These are phyloP conservation scores for Myxozyma melibiosi DNA, from an alignment of 805 yeast species.

Conservation along the genomic window DNA sequence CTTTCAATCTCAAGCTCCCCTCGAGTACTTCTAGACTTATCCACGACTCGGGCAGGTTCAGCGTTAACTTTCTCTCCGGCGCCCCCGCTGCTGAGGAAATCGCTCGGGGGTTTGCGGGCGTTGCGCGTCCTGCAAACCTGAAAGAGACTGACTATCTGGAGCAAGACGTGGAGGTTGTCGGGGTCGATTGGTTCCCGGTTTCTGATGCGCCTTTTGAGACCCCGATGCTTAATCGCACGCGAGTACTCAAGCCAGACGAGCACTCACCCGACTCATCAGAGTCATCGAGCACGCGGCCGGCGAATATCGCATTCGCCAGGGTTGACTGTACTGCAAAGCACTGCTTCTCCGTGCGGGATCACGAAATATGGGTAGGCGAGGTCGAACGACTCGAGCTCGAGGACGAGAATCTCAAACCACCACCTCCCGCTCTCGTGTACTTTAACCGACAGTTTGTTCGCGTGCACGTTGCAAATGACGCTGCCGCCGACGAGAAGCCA, in stretches of 20 bases:
- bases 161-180: slow-evolving; percentile 8
- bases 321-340: slow-evolving; percentile 20
- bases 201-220: slow-evolving; percentile 41
- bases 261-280: not conserved
- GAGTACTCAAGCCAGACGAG: not conserved
- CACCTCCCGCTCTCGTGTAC: slow-evolving; percentile 18
- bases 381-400: slow-evolving; percentile 52
- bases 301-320: slow-evolving; percentile 27
- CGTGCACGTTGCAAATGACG: too few species aligned
- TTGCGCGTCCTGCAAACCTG: not conserved
- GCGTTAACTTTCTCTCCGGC: slow-evolving; percentile 74
- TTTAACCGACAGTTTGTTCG: slow-evolving; percentile 15
- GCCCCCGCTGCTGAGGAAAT: slow-evolving; percentile 54
- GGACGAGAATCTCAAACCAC: not conserved
- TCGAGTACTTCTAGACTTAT: slow-evolving; percentile 73
- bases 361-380: slow-evolving; percentile 86
- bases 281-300: not conserved
- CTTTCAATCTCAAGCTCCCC: slow-evolving; percentile 85
- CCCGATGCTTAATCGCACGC: slow-evolving; percentile 23
- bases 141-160: slow-evolving; percentile 38
- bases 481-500: not conserved
- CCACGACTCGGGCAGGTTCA: slow-evolving; percentile 60
- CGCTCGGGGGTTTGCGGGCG: slow-evolving; percentile 66
- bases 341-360: slow-evolving; percentile 67
- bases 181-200: slow-evolving; percentile 61